Evolutionary conservation across 345 rosid species (phyloP).

Genomic region (Linum tenue): DNA sequence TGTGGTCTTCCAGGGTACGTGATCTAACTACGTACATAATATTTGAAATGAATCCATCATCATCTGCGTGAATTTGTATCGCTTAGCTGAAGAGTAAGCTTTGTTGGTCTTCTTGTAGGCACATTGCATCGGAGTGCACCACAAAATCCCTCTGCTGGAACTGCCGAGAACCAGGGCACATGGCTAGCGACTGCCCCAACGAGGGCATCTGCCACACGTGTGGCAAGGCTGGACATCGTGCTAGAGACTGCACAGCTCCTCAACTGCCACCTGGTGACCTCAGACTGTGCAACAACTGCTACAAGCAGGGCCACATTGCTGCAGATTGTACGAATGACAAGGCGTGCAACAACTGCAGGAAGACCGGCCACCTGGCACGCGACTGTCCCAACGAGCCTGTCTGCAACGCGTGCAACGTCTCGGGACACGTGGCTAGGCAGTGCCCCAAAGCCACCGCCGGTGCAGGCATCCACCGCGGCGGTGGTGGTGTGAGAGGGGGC

Average conservation of each 20-base stretch:
- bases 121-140: constrained; percentile 89
- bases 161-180: constrained; percentile 91
- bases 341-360: constrained; percentile 96
- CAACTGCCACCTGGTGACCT: constrained; percentile 62
- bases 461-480: constrained; percentile 39
- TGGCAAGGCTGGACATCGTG: constrained; percentile 92
- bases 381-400: constrained; percentile 78
- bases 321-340: constrained; percentile 89
- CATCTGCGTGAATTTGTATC: background rate
- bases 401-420: constrained; percentile 68
- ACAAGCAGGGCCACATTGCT: constrained; percentile 80
- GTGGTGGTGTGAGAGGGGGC: constrained; percentile 7
- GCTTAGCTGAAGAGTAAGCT: too few species aligned
- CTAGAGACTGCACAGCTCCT: constrained; percentile 69
- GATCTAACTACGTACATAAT: background rate
- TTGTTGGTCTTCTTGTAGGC: constrained; percentile 37
- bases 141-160: constrained; percentile 89
- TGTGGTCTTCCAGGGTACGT: constrained; percentile 93
- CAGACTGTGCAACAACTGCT: constrained; percentile 92
- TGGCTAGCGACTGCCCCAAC: constrained; percentile 72
- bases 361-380: constrained; percentile 83
- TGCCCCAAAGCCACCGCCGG: constrained; percentile 61
- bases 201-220: constrained; percentile 97
- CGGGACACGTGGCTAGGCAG: constrained; percentile 76
- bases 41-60: too few species aligned